phyloP scores from a whole-genome alignment of 345 rosid genomes.

The Excoecaria agallocha region DNA sequence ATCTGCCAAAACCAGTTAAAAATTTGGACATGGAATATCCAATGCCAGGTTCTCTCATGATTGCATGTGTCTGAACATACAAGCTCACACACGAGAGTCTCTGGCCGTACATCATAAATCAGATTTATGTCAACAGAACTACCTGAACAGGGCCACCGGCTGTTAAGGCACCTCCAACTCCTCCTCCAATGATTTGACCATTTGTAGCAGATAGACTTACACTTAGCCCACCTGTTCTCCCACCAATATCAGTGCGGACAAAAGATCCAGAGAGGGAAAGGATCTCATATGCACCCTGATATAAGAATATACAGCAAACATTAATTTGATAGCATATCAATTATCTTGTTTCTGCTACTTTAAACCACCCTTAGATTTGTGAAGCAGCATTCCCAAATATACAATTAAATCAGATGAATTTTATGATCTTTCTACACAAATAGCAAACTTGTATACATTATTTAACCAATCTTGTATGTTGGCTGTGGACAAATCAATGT shows the following conservation, averaged over 20 bases:
- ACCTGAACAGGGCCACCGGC: constrained; percentile 98
- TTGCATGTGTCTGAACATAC: background rate
- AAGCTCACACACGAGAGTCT: background rate
- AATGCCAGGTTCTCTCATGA: background rate
- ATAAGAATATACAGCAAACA: background rate
- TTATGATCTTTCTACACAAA: background rate
- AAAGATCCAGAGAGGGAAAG: constrained; percentile 82
- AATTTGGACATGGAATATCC: background rate
- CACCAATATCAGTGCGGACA: constrained; percentile 67
- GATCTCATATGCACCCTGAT: constrained; percentile 85
- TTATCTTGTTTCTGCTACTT: background rate
- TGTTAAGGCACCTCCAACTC: constrained; percentile 72
- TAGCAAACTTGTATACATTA: background rate
- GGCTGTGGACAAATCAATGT: background rate
- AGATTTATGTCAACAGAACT: constrained; percentile 4
- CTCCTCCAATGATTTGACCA: constrained; percentile 94
- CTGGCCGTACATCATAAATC: background rate
- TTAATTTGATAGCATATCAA: background rate
- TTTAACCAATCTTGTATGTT: background rate
- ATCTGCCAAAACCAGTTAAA: background rate
- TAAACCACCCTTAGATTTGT: background rate
- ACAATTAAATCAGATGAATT: background rate
- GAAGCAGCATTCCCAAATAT: background rate
- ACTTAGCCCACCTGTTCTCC: constrained; percentile 83
- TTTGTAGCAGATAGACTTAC: constrained; percentile 64